Percentiles rank a stretch among this genome's conserved stretches.
Evolutionary conservation across 1,284 basidiomycete genomes (phyloP).

Genomic region (Austroboletus rostrupii): DNA sequence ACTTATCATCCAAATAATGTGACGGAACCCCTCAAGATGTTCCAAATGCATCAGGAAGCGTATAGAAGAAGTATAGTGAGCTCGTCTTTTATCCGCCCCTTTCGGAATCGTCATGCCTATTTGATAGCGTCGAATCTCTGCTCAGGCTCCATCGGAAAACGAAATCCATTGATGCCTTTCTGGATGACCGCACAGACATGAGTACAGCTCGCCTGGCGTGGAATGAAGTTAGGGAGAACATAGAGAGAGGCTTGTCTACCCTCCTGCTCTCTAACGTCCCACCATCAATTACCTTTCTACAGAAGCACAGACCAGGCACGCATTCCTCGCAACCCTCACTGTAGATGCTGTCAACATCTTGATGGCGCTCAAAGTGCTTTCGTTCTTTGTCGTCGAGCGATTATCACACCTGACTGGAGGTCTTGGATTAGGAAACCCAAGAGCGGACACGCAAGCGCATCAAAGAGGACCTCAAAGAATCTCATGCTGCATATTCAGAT

Average conservation of each 20-base stretch:
- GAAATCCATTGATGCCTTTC: constrained; percentile 59
- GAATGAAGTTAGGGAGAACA: constrained; percentile 79
- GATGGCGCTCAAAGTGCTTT: constrained; percentile 57
- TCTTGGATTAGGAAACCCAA: constrained; percentile 65
- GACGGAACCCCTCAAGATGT: constrained; percentile 3
- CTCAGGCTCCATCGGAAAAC: constrained; percentile 67
- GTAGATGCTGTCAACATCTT: constrained; percentile 71
- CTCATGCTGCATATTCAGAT: constrained; percentile 68
- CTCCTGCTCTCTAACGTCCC: neutral
- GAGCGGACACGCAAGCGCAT: constrained; percentile 85
- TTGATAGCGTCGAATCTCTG: constrained; percentile 63
- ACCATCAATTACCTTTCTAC: constrained; percentile 8
- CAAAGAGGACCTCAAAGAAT: constrained; percentile 82
- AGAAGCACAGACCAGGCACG: constrained; percentile 81
- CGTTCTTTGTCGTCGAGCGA: neutral
- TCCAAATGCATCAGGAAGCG: constrained; percentile 50
- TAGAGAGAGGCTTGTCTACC: constrained; percentile 64
- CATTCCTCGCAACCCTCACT: constrained; percentile 68
- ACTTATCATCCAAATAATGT: neutral
- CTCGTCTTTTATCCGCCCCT: constrained; percentile 5
- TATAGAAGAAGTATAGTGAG: constrained; percentile 82
- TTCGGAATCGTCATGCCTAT: constrained; percentile 8
- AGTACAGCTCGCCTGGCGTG: constrained; percentile 69
- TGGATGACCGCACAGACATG: constrained; percentile 61
- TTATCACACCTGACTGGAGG: constrained; percentile 5